A percentile compares a stretch with the other conserved stretches of the same genome.
phyloP scores from a whole-genome alignment of 495 filamentous ascomycete genomes.

The Penicillium subrubescens region DNA sequence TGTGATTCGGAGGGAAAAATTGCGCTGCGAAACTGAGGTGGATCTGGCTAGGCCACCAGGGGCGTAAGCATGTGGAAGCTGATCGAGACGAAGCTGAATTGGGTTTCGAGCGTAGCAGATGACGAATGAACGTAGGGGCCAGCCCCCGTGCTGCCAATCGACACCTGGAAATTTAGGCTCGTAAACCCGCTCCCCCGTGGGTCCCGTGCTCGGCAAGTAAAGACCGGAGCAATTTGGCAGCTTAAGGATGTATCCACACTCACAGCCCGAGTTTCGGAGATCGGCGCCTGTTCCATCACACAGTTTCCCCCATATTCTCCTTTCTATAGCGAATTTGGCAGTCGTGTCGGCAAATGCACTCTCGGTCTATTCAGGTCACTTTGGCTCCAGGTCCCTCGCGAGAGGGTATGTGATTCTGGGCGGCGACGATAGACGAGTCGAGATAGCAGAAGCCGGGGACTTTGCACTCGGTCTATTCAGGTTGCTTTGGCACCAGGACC shows the following conservation, averaged over 20 bases:
- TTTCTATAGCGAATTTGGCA: background rate
- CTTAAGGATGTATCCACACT: background rate
- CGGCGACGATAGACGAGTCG: background rate
- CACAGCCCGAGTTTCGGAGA: background rate
- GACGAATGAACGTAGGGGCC: conserved; percentile 6
- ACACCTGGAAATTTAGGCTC: conserved; percentile 9
- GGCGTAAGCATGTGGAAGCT: background rate
- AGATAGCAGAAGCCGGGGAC: background rate
- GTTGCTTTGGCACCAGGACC: background rate
- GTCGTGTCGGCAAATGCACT: background rate
- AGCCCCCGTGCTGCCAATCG: conserved; percentile 1
- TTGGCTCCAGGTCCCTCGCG: background rate
- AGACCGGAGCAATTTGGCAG: background rate
- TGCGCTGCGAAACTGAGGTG: background rate
- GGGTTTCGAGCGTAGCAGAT: conserved; percentile 3
- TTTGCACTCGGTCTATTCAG: background rate
- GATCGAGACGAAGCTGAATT: conserved; percentile 6
- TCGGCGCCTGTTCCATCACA: background rate
- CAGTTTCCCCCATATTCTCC: background rate
- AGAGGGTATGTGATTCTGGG: background rate
- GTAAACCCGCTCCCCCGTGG: background rate
- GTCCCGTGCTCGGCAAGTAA: conserved; percentile 1
- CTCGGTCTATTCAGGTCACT: background rate
- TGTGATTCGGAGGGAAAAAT: background rate
- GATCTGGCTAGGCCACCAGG: conserved; percentile 1